Percentiles rank a stretch among this genome's conserved stretches.
Evolutionary conservation across 441 rosid species (phyloP).

Genomic region (Corymbia citriodora): DNA sequence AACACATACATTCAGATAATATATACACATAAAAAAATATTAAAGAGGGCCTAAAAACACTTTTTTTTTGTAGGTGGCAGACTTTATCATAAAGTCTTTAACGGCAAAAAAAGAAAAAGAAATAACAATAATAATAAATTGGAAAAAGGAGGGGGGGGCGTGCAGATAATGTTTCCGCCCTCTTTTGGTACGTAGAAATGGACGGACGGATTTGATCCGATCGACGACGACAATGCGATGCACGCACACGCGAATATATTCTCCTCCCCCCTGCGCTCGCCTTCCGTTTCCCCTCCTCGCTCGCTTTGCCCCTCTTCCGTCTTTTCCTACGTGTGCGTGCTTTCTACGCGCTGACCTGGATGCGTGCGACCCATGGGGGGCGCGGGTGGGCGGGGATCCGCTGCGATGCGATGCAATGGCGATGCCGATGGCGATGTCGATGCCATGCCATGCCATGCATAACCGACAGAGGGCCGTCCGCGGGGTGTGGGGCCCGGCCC

Average conservation of each 20-base stretch:
- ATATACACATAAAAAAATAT: neutral
- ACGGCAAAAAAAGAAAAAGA: neutral
- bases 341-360: constrained; percentile 24
- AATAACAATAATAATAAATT: neutral
- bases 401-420: neutral
- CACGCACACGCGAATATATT: constrained; percentile 34
- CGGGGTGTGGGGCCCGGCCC: neutral
- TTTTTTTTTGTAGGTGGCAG: constrained; percentile 6
- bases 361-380: neutral
- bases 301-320: neutral
- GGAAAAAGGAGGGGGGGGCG: neutral
- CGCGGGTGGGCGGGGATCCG: neutral
- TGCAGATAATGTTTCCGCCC: neutral
- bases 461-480: constrained; percentile 32
- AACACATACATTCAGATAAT: neutral
- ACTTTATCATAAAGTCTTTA: neutral
- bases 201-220: constrained; percentile 11
- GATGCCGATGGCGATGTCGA: neutral
- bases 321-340: constrained; percentile 27
- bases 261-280: constrained; percentile 18
- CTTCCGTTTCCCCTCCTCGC: neutral
- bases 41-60: neutral
- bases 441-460: constrained; percentile 6
- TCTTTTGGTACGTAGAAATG: constrained; percentile 10
- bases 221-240: neutral